A percentile compares a stretch with the other conserved stretches of the same genome.
These are phyloP conservation scores for Verticillium tricorpus DNA, from an alignment of 2,329 filamentous ascomycete species.

Conservation along the genomic window DNA sequence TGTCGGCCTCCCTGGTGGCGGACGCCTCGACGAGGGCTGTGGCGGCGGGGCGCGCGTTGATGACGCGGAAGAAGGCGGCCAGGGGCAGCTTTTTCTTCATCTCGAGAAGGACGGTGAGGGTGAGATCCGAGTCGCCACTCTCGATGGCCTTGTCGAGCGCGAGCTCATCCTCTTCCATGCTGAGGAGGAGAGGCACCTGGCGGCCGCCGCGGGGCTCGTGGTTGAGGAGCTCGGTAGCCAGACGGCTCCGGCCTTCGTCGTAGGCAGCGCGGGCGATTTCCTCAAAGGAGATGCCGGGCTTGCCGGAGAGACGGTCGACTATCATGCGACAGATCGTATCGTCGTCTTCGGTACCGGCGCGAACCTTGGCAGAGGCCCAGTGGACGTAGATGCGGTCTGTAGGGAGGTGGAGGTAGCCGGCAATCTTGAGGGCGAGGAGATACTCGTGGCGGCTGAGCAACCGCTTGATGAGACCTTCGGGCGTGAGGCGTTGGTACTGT, in stretches of 20 bases:
- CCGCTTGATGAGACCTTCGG: conserved; percentile 80
- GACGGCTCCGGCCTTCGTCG: conserved; percentile 82
- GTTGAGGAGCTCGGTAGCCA: conserved; percentile 87
- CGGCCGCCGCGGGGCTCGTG: conserved; percentile 93
- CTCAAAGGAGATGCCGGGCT: conserved; percentile 92
- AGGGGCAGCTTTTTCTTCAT: conserved; percentile 87
- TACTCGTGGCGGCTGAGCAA: conserved; percentile 89
- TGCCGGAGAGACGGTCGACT: conserved; percentile 80
- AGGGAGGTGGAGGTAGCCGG: conserved; percentile 79
- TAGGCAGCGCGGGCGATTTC: conserved; percentile 89
- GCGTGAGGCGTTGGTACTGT: conserved; percentile 85
- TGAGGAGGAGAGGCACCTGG: conserved; percentile 87
- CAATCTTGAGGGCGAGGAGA: conserved; percentile 81
- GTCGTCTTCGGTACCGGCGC: conserved; percentile 78
- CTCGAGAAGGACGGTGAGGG: conserved; percentile 83
- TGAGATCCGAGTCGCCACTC: conserved; percentile 88
- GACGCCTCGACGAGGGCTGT: conserved; percentile 85
- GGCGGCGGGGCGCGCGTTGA: conserved; percentile 80
- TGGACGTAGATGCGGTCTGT: conserved; percentile 91
- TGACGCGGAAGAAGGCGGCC: conserved; percentile 85
- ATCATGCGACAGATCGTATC: conserved; percentile 82
- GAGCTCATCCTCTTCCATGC: conserved; percentile 93
- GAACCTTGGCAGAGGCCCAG: conserved; percentile 94
- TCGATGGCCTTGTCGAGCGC: conserved; percentile 96
- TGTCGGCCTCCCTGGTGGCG: conserved; percentile 65